Conservation (phyloP, 495 filamentous ascomycete genomes). For the Neurospora sp. region DNA sequence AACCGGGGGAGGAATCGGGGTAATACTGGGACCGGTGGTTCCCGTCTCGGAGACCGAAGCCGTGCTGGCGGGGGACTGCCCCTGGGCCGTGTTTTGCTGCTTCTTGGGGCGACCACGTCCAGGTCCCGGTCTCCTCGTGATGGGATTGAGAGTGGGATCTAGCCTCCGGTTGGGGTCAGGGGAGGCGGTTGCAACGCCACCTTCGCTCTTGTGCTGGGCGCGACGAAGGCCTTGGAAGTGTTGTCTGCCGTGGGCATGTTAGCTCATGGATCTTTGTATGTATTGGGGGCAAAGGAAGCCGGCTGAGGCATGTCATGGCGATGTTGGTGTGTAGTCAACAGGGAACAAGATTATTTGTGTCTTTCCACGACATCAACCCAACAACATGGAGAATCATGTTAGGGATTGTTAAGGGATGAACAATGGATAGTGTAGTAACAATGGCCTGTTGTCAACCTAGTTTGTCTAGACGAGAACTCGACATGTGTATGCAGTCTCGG, state of each 20-base stretch:
- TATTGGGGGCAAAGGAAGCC: background rate
- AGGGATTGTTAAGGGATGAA: background rate
- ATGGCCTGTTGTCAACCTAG: background rate
- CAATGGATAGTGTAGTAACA: background rate
- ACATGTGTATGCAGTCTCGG: background rate
- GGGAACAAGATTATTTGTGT: background rate
- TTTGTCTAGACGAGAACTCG: background rate
- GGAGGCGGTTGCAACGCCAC: constrained; percentile 1
- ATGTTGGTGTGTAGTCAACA: background rate
- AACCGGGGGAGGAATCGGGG: background rate
- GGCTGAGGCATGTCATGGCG: background rate
- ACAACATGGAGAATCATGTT: background rate
- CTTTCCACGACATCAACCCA: background rate
- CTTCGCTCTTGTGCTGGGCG: constrained; percentile 36
- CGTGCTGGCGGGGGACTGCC: constrained; percentile 4
- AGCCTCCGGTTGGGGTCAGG: constrained; percentile 19
- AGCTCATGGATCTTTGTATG: constrained; percentile 2
- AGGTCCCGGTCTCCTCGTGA: constrained; percentile 39
- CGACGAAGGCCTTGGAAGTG: constrained; percentile 42
- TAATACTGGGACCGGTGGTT: background rate
- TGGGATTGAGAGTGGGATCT: constrained; percentile 37
- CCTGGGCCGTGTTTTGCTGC: constrained; percentile 10
- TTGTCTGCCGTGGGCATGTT: constrained; percentile 26
- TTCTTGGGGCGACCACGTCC: constrained; percentile 39
- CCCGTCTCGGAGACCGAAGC: background rate